Percentiles rank a stretch among this genome's conserved stretches.
These are phyloP conservation scores for Cymbidium sinense DNA, from an alignment of 106 monocot genomes.

Conservation along the genomic window DNA sequence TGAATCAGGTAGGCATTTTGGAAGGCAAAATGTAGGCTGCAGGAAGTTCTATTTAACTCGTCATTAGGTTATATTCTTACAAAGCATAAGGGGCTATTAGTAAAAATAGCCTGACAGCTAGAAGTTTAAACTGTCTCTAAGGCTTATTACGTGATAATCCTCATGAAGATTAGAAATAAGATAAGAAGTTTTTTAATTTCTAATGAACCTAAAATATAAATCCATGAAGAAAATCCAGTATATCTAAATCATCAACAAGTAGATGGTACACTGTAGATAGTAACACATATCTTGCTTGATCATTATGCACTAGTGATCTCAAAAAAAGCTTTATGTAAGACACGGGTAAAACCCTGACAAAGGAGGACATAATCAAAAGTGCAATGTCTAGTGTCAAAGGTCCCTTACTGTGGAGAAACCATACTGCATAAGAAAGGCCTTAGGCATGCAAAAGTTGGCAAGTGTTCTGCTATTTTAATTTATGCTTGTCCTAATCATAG, in stretches of 20 bases:
- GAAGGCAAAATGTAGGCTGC: not conserved
- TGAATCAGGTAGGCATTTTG: not conserved
- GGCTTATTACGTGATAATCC: not conserved
- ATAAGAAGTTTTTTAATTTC: not conserved
- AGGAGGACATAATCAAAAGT: not conserved
- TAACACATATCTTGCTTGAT: not conserved
- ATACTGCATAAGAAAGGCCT: not conserved
- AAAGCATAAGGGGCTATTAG: not conserved
- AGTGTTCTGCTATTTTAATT: not conserved
- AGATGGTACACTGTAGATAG: not conserved
- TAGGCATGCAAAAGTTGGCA: not conserved
- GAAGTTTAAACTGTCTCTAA: not conserved
- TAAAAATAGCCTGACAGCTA: not conserved
- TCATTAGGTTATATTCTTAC: not conserved
- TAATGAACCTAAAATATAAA: not conserved
- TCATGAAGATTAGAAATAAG: not conserved
- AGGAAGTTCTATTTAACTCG: not conserved
- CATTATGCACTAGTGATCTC: not conserved
- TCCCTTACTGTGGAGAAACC: not conserved
- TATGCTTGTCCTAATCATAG: not conserved
- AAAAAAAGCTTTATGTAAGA: not conserved
- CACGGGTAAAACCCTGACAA: not conserved
- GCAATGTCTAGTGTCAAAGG: not conserved
- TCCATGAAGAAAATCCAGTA: not conserved
- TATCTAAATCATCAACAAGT: not conserved